Conservation (phyloP, 2,329 filamentous ascomycete genomes). For the Aureobasidium zeae region DNA sequence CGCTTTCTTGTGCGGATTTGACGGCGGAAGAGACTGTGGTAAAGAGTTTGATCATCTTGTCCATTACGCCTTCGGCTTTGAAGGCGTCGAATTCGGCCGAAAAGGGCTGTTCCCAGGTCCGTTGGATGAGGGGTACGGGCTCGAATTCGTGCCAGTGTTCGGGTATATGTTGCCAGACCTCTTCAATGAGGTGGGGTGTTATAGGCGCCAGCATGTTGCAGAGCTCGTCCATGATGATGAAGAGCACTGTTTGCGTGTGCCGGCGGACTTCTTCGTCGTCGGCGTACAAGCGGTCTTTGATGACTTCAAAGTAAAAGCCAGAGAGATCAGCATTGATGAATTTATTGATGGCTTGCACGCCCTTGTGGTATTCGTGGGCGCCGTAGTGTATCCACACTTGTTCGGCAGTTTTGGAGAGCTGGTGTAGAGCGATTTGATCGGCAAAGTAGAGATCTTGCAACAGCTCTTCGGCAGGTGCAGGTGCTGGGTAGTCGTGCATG, state of each 20-base stretch:
- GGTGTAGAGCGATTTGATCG: slow-evolving; percentile 69
- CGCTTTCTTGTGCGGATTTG: slow-evolving; percentile 66
- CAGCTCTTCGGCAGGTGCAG: slow-evolving; percentile 11
- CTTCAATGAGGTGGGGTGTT: slow-evolving; percentile 74
- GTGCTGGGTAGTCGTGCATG: slow-evolving; percentile 35
- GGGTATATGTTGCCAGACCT: slow-evolving; percentile 74
- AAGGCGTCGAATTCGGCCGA: slow-evolving; percentile 14
- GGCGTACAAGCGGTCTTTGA: slow-evolving; percentile 89
- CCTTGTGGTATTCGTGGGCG: slow-evolving; percentile 75
- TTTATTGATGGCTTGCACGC: slow-evolving; percentile 60
- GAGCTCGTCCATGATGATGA: slow-evolving; percentile 59
- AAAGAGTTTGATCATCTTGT: slow-evolving; percentile 40
- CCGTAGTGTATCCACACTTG: slow-evolving; percentile 57
- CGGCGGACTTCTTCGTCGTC: slow-evolving; percentile 56
- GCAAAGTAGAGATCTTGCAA: slow-evolving; percentile 20
- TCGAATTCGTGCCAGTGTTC: slow-evolving; percentile 42
- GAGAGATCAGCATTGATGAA: slow-evolving; percentile 80
- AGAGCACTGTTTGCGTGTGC: slow-evolving; percentile 48
- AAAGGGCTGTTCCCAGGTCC: slow-evolving; percentile 22
- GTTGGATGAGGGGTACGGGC: slow-evolving; percentile 20
- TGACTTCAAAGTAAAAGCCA: slow-evolving; percentile 84
- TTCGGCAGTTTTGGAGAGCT: slow-evolving; percentile 56
- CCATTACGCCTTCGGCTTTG: slow-evolving; percentile 7
- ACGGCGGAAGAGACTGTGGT: slow-evolving; percentile 52
- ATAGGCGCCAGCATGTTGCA: slow-evolving; percentile 72